Percentiles rank a stretch among this genome's conserved stretches.
Evolutionary conservation across 305 asterid genomes (phyloP).

Genomic region (Fraxinus greggii): DNA sequence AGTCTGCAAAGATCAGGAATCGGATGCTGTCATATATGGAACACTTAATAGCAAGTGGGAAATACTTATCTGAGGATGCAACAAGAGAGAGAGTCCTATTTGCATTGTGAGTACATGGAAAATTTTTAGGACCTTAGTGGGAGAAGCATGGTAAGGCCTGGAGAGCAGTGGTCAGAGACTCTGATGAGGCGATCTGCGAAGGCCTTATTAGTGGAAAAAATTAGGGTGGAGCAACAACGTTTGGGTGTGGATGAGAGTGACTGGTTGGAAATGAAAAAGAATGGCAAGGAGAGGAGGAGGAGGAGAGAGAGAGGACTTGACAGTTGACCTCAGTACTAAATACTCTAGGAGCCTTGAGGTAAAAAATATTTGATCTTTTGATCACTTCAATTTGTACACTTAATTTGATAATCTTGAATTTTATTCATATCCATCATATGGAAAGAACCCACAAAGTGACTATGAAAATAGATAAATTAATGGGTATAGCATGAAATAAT

Average conservation of each 20-base stretch:
- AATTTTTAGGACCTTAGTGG: conserved; percentile 86
- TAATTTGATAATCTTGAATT: too few relatives aligned
- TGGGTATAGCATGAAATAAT: too few relatives aligned
- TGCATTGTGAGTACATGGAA: conserved; percentile 88
- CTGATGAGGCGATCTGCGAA: conserved; percentile 81
- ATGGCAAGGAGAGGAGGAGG: conserved; percentile 31
- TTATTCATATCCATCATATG: too few relatives aligned
- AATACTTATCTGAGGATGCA: conserved; percentile 87
- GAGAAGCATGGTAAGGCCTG: conserved; percentile 92
- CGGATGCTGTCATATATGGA: conserved; percentile 83
- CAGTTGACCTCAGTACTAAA: conserved; percentile 26
- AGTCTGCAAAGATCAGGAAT: conserved; percentile 65
- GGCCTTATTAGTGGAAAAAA: conserved; percentile 72
- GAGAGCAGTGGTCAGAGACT: conserved; percentile 95
- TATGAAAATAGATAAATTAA: too few relatives aligned
- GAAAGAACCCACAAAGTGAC: too few relatives aligned
- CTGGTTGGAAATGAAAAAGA: conserved; percentile 73
- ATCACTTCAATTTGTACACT: background rate
- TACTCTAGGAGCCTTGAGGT: conserved; percentile 51
- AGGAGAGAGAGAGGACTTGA: conserved; percentile 23
- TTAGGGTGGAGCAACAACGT: conserved; percentile 80
- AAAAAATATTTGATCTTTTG: conserved; percentile 12
- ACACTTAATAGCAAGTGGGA: conserved; percentile 50
- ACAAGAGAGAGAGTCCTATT: conserved; percentile 93
- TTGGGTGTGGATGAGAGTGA: conserved; percentile 78